Base-by-base conservation (phyloP, 2,329 filamentous ascomycete genomes). In the Emergomyces orientalis region DNA sequence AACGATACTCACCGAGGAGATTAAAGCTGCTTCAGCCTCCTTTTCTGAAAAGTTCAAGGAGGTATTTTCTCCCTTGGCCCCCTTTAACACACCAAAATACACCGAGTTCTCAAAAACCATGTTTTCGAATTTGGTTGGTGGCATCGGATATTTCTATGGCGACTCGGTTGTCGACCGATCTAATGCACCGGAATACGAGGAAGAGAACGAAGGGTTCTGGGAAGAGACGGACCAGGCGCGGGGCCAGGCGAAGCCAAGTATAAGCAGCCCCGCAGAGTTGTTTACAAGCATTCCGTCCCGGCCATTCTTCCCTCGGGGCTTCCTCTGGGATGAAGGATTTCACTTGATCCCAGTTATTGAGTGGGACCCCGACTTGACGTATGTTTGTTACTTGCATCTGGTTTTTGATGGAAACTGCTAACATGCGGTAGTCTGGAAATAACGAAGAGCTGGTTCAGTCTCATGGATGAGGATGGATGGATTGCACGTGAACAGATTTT, bases 241-340 rank as follows among this genome's bases (percentile, higher is more conserved):
- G 63, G 83, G 80, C 30, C 85, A 86, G 64, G 86, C 85, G 62
- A 77, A 85, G 66, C 86, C 91, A 67, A 80, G 85, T 64, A 76
- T 88, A 0, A 91, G 95, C 71, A 90, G 90, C 0, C 91, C 93
- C 1, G 90, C 88, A 62, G 90, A 96, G 74, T 84, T 99, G 2
- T 97, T 92, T 73, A 95, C 92, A 7, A 90, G 87, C 69, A 88
- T 97, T 63, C 94, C 94, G 0, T 97, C 93, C 9, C 83, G 94
- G 4, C 90, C 94, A 0, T 99, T 99, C 80, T 99, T 99, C 77
- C 94, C 94, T 1, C 84, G 94, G 65, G 94, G 94, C 0, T 99
- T 99, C 74, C 81, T 97, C 3, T 99, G 94, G 94, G 94, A 99
- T 70, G 94, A 99, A 75, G 94, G 94, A 0, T 99, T 97, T 77